These are phyloP conservation scores for Exophiala alcalophila DNA, from an alignment of 2,329 filamentous ascomycete species.

Conservation along the genomic window DNA sequence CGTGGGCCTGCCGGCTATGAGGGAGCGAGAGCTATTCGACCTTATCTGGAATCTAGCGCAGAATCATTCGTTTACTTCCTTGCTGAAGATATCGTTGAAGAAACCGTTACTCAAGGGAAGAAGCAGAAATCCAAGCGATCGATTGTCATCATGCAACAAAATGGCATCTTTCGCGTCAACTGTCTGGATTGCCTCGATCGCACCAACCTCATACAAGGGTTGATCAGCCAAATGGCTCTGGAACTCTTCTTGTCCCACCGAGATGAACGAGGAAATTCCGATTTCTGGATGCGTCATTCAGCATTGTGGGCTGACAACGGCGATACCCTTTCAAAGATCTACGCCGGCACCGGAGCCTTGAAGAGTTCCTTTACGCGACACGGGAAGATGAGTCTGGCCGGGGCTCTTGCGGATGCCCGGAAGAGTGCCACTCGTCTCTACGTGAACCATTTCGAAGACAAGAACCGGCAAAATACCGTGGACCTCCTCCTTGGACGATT, in stretches of 20 bases:
- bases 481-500: constrained; percentile 85
- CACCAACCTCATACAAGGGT: constrained; percentile 93
- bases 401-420: constrained; percentile 87
- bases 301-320: constrained; percentile 97
- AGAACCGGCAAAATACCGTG: constrained; percentile 87
- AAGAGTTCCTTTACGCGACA: constrained; percentile 93
- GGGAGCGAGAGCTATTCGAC: constrained; percentile 78
- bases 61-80: constrained; percentile 92
- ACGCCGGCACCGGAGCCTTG: constrained; percentile 90
- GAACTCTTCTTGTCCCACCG: constrained; percentile 78
- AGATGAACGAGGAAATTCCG: constrained; percentile 62
- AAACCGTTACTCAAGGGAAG: constrained; percentile 43
- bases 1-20: constrained; percentile 83
- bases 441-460: constrained; percentile 97
- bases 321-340: constrained; percentile 89
- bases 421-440: constrained; percentile 94
- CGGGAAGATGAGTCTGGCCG: constrained; percentile 93
- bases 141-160: constrained; percentile 79
- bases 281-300: constrained; percentile 90
- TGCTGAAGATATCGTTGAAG: constrained; percentile 64
- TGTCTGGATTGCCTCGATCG: constrained; percentile 94
- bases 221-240: constrained; percentile 90
- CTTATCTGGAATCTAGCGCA: constrained; percentile 73
- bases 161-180: constrained; percentile 93
- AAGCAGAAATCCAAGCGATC: constrained; percentile 40